Base-by-base conservation (phyloP, 2,329 filamentous ascomycete genomes). In the Didymosphaeria variabile region DNA sequence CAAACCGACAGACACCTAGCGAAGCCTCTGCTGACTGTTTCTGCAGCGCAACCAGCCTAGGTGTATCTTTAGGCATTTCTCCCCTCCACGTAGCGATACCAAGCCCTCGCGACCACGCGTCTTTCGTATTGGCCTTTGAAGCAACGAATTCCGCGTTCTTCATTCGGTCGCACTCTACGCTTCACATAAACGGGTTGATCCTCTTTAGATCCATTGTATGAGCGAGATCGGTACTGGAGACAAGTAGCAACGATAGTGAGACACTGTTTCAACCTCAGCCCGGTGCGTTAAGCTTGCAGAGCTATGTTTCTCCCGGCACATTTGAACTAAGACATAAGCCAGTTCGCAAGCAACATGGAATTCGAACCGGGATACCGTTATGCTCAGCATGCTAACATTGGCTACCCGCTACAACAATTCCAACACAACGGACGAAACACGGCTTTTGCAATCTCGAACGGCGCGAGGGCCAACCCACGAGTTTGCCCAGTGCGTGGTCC, bases 401-500 rank as follows among this genome's bases (percentile, higher is more conserved):
- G 50, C 55, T 56, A 59, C 62, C 64, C 40, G 19, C n/a, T 46
- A 64, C 59, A 63, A 53, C 62, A 31, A 60, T 75, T 70, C 57
- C 71, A 70, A 54, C 68, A 65, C 57, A 61, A 61, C 52, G 67
- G 72, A n/a, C 72, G 68, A 44, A 72, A 73, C 56, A 56, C 50
- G 32, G 64, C 70, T 5, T 56, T 70, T 13, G 44, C 65, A 6
- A 52, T 67, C 23, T 52, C 71, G n/a, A 66, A 72, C 13, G 58
- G 45, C 13, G 42, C 57, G 31, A 70, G 73, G 63, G n/a, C 58
- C 5, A 71, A 72, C 45, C 67, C 70, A 26, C 73, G 72, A 36
- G 60, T 57, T 5, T 76, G 68, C 61, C 66, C 68, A 15, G 29
- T 75, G 23, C 66, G 71, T 40, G 67, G 67, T 13, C 67, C 69